These are phyloP conservation scores for Corinectria fuckeliana DNA, from an alignment of 2,329 filamentous ascomycete species.

Conservation along the genomic window DNA sequence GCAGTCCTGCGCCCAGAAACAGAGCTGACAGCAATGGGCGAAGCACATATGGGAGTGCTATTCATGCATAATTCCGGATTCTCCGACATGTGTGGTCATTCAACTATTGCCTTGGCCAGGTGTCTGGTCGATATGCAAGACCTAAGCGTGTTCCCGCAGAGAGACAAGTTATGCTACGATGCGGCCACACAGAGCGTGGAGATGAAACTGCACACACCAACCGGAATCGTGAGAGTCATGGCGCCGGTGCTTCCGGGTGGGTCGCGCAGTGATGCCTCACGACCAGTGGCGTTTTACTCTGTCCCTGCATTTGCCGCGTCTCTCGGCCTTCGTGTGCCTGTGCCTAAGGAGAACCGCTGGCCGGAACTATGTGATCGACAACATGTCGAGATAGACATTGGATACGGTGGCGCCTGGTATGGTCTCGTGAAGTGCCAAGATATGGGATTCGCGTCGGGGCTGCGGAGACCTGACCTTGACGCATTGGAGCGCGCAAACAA, in stretches of 20 bases:
- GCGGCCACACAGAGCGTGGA: not conserved
- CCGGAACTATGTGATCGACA: conserved; percentile 4
- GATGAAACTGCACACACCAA: conserved; percentile 1
- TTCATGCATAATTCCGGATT: conserved; percentile 8
- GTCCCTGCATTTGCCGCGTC: not conserved
- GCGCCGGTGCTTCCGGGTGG: not conserved
- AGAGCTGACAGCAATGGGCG: not conserved
- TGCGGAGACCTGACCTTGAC: not conserved
- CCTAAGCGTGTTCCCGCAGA: not conserved
- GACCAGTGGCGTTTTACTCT: not conserved
- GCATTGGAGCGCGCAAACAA: not conserved
- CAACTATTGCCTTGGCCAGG: not conserved
- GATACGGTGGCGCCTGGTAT: not conserved
- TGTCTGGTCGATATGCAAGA: conserved; percentile 6
- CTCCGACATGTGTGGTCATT: conserved; percentile 13
- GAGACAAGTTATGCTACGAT: not conserved
- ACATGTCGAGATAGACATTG: not conserved
- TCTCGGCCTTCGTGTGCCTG: not conserved
- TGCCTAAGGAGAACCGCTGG: not conserved
- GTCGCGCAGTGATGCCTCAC: not conserved
- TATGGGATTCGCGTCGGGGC: not conserved
- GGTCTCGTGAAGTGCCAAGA: not conserved
- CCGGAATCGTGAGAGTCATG: not conserved
- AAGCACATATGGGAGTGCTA: conserved; percentile 10
- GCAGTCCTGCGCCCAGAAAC: conserved; percentile 1